Conservation (phyloP, 164 flowering plant species). For the Paratinospora sagittata region DNA sequence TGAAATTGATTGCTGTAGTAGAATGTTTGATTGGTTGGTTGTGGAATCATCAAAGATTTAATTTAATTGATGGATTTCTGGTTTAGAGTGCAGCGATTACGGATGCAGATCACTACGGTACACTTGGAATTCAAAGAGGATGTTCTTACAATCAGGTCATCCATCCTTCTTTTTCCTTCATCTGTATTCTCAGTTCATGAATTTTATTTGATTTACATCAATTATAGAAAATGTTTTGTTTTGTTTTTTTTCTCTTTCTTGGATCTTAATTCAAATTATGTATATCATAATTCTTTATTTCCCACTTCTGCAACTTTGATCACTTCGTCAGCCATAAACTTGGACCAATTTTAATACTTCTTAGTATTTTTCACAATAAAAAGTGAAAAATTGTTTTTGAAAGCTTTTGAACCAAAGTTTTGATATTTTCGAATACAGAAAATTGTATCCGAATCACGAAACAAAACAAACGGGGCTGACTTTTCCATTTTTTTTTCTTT, state of each 20-base stretch:
- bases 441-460: too few species aligned
- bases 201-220: neutral
- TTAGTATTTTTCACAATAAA: neutral
- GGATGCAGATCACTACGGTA: slow-evolving; percentile 66
- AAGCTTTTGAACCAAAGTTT: too few species aligned
- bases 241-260: neutral
- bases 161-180: neutral
- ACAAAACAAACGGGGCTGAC: too few species aligned
- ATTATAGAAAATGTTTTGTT: too few species aligned
- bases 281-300: too few species aligned
- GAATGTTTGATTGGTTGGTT: neutral
- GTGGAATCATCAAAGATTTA: slow-evolving; percentile 11
- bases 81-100: slow-evolving; percentile 83
- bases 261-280: neutral
- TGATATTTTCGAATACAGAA: too few species aligned
- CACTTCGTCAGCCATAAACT: too few species aligned
- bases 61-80: slow-evolving; percentile 25
- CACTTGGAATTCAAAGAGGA: slow-evolving; percentile 51
- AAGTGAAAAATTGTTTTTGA: too few species aligned
- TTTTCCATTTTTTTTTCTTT: too few species aligned
- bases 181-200: neutral
- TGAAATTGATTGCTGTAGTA: neutral
- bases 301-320: too few species aligned
- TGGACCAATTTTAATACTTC: too few species aligned
- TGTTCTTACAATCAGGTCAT: slow-evolving; percentile 62